Conservation (phyloP, 176 grass and related monocot genomes). For the Cenchrus purpureus region DNA sequence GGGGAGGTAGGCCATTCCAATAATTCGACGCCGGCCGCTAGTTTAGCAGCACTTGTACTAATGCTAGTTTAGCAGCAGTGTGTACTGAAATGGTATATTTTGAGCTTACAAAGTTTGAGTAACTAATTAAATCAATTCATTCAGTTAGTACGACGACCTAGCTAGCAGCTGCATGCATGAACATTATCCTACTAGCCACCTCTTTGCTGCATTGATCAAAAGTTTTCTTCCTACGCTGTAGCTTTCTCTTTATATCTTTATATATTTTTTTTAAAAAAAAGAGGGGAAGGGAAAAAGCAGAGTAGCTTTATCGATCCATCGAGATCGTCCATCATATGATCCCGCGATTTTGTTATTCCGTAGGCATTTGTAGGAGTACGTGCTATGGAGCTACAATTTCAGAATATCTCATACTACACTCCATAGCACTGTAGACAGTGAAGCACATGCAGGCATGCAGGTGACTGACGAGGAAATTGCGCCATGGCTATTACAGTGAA, state of each 20-base stretch:
- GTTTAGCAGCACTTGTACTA: neutral
- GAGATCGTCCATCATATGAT: neutral
- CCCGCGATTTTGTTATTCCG: slow-evolving; percentile 19
- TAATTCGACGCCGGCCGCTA: neutral
- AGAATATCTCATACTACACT: neutral
- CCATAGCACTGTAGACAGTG: neutral
- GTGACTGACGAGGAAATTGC: slow-evolving; percentile 8
- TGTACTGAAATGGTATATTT: neutral
- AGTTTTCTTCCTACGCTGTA: slow-evolving; percentile 29
- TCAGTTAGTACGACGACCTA: neutral
- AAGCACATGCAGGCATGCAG: slow-evolving; percentile 11
- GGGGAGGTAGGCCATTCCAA: slow-evolving; percentile 32
- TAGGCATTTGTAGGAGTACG: slow-evolving; percentile 15
- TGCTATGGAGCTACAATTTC: neutral
- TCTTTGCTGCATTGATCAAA: slow-evolving; percentile 24
- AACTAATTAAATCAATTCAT: neutral
- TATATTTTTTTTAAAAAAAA: neutral
- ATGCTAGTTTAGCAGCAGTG: neutral
- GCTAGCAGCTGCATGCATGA: neutral
- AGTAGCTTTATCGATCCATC: slow-evolving; percentile 9
- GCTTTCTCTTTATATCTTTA: neutral
- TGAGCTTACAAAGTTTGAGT: neutral
- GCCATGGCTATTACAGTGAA: neutral
- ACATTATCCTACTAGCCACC: neutral
- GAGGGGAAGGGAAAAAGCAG: neutral